Conservation (phyloP, 768 basidiomycete species). For the Mycena haematopus region DNA sequence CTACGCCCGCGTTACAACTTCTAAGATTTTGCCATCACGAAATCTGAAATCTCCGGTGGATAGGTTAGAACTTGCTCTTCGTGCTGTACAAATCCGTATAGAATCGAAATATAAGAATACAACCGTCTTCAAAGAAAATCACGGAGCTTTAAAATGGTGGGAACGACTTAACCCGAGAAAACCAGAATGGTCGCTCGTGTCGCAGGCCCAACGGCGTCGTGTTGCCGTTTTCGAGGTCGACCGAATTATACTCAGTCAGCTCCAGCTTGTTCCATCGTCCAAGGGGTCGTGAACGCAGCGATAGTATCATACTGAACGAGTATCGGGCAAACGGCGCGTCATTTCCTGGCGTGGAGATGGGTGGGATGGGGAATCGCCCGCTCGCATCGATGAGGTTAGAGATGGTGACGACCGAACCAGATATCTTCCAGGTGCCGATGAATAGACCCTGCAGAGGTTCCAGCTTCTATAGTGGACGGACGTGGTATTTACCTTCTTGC, state of each 20-base stretch:
- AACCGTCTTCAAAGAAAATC: neutral
- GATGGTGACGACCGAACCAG: conserved; percentile 64
- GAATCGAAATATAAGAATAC: neutral
- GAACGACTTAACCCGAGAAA: conserved; percentile 85
- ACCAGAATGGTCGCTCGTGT: conserved; percentile 92
- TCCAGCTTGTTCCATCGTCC: conserved; percentile 88
- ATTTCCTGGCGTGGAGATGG: conserved; percentile 19
- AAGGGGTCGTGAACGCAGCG: conserved; percentile 75
- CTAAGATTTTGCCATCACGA: too few species aligned
- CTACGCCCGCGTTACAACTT: too few species aligned
- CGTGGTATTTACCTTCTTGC: conserved; percentile 62
- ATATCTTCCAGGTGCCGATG: conserved; percentile 76
- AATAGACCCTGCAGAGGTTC: conserved; percentile 61
- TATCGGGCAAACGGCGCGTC: conserved; percentile 51
- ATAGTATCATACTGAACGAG: conserved; percentile 75
- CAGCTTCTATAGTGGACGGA: neutral
- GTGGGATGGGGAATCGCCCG: conserved; percentile 43
- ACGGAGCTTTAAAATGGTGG: conserved; percentile 14
- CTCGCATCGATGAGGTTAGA: conserved; percentile 69
- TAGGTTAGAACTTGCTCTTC: too few species aligned
- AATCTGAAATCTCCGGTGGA: too few species aligned
- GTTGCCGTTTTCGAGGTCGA: conserved; percentile 80
- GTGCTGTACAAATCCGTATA: neutral
- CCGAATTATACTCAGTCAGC: conserved; percentile 73
- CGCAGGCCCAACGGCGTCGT: conserved; percentile 71